Percentiles rank a stretch among this genome's conserved stretches.
Conservation (phyloP, 257 asterid genomes). For the Capsicum rhomboideum region DNA sequence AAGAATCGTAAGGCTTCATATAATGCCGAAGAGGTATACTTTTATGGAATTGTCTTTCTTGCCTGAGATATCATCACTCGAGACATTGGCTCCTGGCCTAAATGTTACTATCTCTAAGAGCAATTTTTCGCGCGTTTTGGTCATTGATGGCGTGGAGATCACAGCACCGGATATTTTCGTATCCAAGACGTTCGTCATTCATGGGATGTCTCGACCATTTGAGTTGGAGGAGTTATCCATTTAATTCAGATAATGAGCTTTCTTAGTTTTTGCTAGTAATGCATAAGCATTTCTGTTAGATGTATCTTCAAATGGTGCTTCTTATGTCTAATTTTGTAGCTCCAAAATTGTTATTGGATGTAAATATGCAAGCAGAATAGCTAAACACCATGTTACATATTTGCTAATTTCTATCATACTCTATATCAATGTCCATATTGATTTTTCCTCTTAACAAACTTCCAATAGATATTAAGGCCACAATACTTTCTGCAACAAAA, state of each 20-base stretch:
- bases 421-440: too few species aligned
- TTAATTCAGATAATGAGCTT: slow-evolving; percentile 11
- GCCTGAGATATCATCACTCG: slow-evolving; percentile 19
- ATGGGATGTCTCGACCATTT: slow-evolving; percentile 50
- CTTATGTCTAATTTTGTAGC: not conserved
- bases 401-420: not conserved
- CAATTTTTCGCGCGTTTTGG: slow-evolving; percentile 9
- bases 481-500: not conserved
- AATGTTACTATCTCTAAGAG: slow-evolving; percentile 16
- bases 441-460: not conserved
- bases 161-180: slow-evolving; percentile 31
- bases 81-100: slow-evolving; percentile 31
- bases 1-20: slow-evolving; percentile 47
- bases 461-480: not conserved
- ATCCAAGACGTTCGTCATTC: slow-evolving; percentile 33
- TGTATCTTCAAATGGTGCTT: not conserved
- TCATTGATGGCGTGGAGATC: slow-evolving; percentile 44
- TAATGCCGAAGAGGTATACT: slow-evolving; percentile 32
- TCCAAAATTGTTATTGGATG: not conserved
- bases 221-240: slow-evolving; percentile 5
- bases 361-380: not conserved
- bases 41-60: slow-evolving; percentile 24
- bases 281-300: not conserved
- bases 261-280: not conserved
- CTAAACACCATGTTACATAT: not conserved